Percentiles rank a stretch among this genome's conserved stretches.
phyloP scores from a whole-genome alignment of 352 stramenopile genomes.

The Globisporangium iwayamae region DNA sequence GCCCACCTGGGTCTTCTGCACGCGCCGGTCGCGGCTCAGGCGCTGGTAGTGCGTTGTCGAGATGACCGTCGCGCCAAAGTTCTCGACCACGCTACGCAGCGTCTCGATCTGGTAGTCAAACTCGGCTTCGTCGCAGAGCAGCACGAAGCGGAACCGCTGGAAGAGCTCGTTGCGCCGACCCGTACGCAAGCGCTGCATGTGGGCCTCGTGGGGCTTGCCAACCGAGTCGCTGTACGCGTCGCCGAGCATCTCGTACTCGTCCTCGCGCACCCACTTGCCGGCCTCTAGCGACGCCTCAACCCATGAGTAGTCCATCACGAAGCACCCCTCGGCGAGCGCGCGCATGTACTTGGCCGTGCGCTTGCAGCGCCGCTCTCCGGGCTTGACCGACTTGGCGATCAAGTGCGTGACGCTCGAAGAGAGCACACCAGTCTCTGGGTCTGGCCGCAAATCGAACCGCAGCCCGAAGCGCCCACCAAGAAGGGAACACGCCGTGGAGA shows the following conservation, averaged over 20 bases:
- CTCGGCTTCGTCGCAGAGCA: slow-evolving; percentile 60
- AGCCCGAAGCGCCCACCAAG: slow-evolving; percentile 71
- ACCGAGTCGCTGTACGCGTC: slow-evolving; percentile 77
- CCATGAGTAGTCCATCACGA: slow-evolving; percentile 78
- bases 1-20: slow-evolving; percentile 46
- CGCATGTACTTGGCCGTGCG: slow-evolving; percentile 87
- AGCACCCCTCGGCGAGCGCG: slow-evolving; percentile 65
- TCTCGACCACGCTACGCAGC: slow-evolving; percentile 52
- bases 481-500: slow-evolving; percentile 51
- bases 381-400: slow-evolving; percentile 60
- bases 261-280: slow-evolving; percentile 63
- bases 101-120: slow-evolving; percentile 77
- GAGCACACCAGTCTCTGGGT: slow-evolving; percentile 33
- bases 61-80: slow-evolving; percentile 62
- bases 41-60: slow-evolving; percentile 25
- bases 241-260: slow-evolving; percentile 69
- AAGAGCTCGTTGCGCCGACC: slow-evolving; percentile 75
- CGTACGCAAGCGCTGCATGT: slow-evolving; percentile 41
- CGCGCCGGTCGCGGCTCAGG: slow-evolving; percentile 20
- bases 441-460: slow-evolving; percentile 63
- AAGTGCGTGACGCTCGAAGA: slow-evolving; percentile 70
- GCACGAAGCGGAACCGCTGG: slow-evolving; percentile 63
- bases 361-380: slow-evolving; percentile 49
- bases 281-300: slow-evolving; percentile 58
- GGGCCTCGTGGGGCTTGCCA: slow-evolving; percentile 65